Percentiles rank a stretch among this genome's conserved stretches.
phyloP scores from a whole-genome alignment of 2,329 filamentous ascomycete species.

The Sarocladium brachiariae region DNA sequence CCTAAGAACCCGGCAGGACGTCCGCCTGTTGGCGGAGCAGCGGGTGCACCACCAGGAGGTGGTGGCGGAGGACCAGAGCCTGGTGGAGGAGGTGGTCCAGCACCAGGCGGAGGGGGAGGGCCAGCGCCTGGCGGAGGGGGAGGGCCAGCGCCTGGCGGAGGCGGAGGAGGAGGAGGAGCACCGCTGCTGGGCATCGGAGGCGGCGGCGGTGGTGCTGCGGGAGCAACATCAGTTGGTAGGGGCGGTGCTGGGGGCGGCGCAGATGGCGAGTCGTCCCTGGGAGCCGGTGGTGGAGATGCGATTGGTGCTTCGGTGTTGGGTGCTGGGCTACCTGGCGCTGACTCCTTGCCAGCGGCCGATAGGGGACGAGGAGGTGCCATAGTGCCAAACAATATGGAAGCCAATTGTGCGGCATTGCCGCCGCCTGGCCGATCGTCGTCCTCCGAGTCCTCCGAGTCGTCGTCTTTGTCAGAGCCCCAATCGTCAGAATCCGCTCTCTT shows the following conservation, averaged over 20 bases:
- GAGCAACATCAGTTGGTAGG: constrained; percentile 20
- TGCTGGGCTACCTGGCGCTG: constrained; percentile 32
- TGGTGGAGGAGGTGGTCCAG: constrained; percentile 33
- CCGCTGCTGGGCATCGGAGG: constrained; percentile 27
- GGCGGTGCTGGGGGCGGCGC: constrained; percentile 17
- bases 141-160: constrained; percentile 23
- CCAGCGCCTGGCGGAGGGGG: constrained; percentile 36
- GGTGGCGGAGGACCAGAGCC: constrained; percentile 35
- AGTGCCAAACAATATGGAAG: constrained; percentile 90
- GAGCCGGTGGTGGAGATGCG: constrained; percentile 27
- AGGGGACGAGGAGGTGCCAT: constrained; percentile 91
- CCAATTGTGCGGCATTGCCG: constrained; percentile 81
- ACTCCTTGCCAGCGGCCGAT: constrained; percentile 71
- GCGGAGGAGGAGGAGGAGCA: constrained; percentile 28
- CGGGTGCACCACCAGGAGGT: constrained; percentile 33
- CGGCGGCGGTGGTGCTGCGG: constrained; percentile 23
- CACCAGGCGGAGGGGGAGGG: constrained; percentile 28
- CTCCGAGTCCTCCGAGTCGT: constrained; percentile 58
- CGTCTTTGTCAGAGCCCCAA: constrained; percentile 72
- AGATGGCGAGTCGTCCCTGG: constrained; percentile 19
- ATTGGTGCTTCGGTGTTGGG: constrained; percentile 33
- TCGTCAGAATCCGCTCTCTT: constrained; percentile 56
- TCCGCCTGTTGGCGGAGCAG: constrained; percentile 37
- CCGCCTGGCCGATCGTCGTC: constrained; percentile 75
- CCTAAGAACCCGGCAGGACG: constrained; percentile 62